These are phyloP conservation scores for Cichorium intybus DNA, from an alignment of 140 eudicot species.

Conservation along the genomic window DNA sequence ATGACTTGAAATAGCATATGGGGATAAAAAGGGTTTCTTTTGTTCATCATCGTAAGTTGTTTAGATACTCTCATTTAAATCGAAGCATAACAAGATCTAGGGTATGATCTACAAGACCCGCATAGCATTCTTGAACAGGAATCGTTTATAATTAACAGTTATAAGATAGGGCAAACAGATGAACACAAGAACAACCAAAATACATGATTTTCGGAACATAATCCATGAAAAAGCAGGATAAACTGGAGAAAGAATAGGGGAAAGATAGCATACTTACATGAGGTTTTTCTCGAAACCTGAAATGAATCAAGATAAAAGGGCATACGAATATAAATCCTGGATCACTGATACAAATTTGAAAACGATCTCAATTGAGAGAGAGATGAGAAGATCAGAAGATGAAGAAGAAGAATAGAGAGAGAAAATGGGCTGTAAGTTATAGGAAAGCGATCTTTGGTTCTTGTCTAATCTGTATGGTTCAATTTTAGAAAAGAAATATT, in stretches of 20 bases:
- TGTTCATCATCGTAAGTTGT: background rate
- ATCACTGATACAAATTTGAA: slow-evolving; percentile 28
- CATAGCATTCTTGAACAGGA: slow-evolving; percentile 32
- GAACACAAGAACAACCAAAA: background rate
- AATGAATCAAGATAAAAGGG: slow-evolving; percentile 11
- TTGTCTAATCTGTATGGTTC: slow-evolving; percentile 25
- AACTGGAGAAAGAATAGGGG: background rate
- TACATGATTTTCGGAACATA: background rate
- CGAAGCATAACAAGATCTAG: slow-evolving; percentile 53
- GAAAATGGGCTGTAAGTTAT: slow-evolving; percentile 23
- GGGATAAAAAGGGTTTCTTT: slow-evolving; percentile 12
- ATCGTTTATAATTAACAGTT: slow-evolving; percentile 23
- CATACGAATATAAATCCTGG: slow-evolving; percentile 19
- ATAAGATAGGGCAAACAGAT: slow-evolving; percentile 8
- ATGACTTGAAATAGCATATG: slow-evolving; percentile 2
- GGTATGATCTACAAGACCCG: slow-evolving; percentile 52
- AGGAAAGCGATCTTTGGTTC: slow-evolving; percentile 39
- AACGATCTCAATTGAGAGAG: slow-evolving; percentile 26
- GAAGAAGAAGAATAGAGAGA: slow-evolving; percentile 8
- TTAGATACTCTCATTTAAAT: slow-evolving; percentile 16
- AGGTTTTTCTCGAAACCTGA: slow-evolving; percentile 16
- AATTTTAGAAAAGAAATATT: background rate
- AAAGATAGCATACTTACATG: slow-evolving; percentile 34
- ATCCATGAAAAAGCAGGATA: slow-evolving; percentile 7
- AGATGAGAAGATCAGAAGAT: slow-evolving; percentile 12